These are phyloP conservation scores for Schizonepeta tenuifolia DNA, from an alignment of 257 asterid genomes.

Conservation along the genomic window DNA sequence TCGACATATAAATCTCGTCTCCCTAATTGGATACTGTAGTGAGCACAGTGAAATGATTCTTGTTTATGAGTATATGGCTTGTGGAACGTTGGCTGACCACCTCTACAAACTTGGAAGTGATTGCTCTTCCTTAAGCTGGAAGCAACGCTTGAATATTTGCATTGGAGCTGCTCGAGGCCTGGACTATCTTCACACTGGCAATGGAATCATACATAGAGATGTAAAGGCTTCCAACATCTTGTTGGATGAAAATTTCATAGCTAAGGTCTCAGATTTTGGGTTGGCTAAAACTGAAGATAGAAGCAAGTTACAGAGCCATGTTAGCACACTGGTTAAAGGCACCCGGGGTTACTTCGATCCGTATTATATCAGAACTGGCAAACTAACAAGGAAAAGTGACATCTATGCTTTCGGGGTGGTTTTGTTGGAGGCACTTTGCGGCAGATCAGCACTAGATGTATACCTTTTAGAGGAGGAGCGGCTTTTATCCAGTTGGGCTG, in stretches of 20 bases:
- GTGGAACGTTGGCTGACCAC: constrained; percentile 4
- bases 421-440: not conserved
- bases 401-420: not conserved
- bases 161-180: not conserved
- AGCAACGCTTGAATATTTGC: not conserved
- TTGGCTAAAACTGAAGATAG: constrained; percentile 49
- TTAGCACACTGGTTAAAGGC: constrained; percentile 58
- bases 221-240: constrained; percentile 55
- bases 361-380: constrained; percentile 40
- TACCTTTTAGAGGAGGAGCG: not conserved
- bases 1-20: constrained; percentile 13
- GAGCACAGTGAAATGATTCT: constrained; percentile 6
- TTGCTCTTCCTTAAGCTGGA: not conserved
- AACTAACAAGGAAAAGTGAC: constrained; percentile 56
- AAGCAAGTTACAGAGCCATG: constrained; percentile 43
- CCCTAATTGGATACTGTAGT: constrained; percentile 14
- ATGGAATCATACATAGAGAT: constrained; percentile 56
- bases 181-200: not conserved
- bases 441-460: not conserved
- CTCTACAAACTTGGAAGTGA: constrained; percentile 21
- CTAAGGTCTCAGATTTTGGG: constrained; percentile 70
- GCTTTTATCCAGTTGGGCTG: not conserved
- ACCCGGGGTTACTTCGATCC: constrained; percentile 67
- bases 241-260: constrained; percentile 44
- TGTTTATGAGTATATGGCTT: constrained; percentile 12